Evolutionary conservation across 306 rosid species (phyloP).

Genomic region (Citrullus colocynthis): DNA sequence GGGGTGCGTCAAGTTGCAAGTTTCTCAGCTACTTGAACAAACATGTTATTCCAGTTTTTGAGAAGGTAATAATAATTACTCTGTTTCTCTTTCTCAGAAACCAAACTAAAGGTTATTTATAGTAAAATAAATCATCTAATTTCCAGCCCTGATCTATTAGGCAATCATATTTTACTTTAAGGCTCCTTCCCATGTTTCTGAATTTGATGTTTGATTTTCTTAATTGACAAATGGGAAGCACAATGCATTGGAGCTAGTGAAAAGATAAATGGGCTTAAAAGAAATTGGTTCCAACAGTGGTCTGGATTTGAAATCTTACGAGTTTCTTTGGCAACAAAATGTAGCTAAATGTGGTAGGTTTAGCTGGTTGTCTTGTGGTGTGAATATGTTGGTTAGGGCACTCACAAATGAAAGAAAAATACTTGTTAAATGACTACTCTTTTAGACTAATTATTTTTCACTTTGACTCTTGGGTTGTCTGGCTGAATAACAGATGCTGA

Average conservation of each 20-base stretch:
- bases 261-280: background rate
- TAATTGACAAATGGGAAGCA: background rate
- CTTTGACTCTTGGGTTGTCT: background rate
- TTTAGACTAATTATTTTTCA: background rate
- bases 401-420: background rate
- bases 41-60: slow-evolving; percentile 77
- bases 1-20: slow-evolving; percentile 93
- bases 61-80: slow-evolving; percentile 48
- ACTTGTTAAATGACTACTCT: background rate
- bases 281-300: background rate
- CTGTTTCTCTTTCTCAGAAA: background rate
- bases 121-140: background rate
- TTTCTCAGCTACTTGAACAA: slow-evolving; percentile 68
- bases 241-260: background rate
- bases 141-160: background rate
- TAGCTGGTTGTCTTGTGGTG: background rate
- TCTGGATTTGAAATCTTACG: background rate
- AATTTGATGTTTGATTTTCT: background rate
- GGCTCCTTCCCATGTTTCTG: background rate
- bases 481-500: background rate
- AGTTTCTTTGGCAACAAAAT: background rate
- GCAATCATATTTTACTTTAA: background rate
- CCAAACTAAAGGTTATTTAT: background rate
- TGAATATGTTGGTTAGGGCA: background rate
- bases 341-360: background rate